Base-by-base conservation (phyloP, 192 early-diverging fungal species). In the Backusella australiensis region DNA sequence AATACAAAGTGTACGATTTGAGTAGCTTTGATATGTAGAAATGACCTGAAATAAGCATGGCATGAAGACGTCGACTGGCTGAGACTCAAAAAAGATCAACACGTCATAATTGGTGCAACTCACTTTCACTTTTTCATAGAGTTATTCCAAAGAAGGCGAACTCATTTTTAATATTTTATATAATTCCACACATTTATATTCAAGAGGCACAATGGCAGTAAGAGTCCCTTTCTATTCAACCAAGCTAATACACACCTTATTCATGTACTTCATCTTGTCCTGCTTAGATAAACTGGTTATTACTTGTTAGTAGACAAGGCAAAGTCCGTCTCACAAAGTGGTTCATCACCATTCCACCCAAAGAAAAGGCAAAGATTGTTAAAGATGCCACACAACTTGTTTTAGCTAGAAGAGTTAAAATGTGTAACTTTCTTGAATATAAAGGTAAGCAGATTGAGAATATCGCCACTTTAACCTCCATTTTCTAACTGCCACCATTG, bases 401-500 rank as follows among this genome's bases (percentile, higher is more conserved):
- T 0, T 85, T 98, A 7, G 85, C 93, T 59, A 88, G 97, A 74
- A 89, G 92, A 77, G 90, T 95, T 4, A 97, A 96, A 83, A 97
- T 98, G 94, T 98, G 96, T 86, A 99, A 99, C 80, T 97, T 99
- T 76, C 85, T 99, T 70, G 98, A 99, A 84, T 96, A 97, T 84
- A 96, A 96, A 87, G 93, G 92, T 89, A 78, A 29, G 36, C 14
- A 14, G 19, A 34, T 63, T 26, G 52, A 15, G 70, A 46, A 49
- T 32, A 29, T 53, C 65, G 5, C 66, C 35, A 35, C 29, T 39
- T 15, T 41, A 6, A 26, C 8, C 35, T 0, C 19, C 21, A 17
- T 39, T 41, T 38, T 8, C 38, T 41, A 35, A 35, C 7, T 23
- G 65, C 1, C 41, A 11, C 38, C 35, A 26, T 19, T 34, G 19